These are phyloP conservation scores for Stentor roeselii DNA, from an alignment of 73 alveolate genomes.

Conservation along the genomic window DNA sequence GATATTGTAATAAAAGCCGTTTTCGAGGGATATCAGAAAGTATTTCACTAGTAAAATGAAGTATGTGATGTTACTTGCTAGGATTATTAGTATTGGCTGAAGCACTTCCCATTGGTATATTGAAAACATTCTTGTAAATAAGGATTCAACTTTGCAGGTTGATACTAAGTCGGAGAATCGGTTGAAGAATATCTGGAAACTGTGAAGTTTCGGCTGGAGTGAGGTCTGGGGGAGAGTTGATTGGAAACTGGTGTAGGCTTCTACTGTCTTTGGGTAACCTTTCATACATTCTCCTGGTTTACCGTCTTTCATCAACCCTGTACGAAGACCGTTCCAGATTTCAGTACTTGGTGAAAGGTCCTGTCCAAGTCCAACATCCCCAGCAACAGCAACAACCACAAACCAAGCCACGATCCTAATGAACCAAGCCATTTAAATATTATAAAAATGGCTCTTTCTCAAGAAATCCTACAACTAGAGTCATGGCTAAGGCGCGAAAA, in stretches of 20 bases:
- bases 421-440: no score
- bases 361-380: no score
- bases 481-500: constrained; percentile 15
- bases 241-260: background rate
- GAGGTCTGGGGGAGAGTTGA: background rate
- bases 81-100: background rate
- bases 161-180: background rate
- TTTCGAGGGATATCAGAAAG: background rate
- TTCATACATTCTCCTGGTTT: background rate
- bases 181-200: no score
- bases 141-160: background rate
- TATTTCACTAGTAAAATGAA: background rate
- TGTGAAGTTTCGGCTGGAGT: background rate
- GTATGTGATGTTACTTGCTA: background rate
- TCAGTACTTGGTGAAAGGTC: no score
- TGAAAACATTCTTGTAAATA: background rate
- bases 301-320: background rate
- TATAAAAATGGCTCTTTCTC: constrained; percentile 4
- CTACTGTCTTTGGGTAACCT: background rate
- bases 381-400: no score
- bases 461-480: constrained; percentile 8
- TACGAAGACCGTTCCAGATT: background rate
- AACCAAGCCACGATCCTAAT: no score
- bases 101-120: background rate
- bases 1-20: background rate